Percentiles rank a stretch among this genome's conserved stretches.
phyloP scores from a whole-genome alignment of 2,329 filamentous ascomycete species.

The Diaporthe longicolla region DNA sequence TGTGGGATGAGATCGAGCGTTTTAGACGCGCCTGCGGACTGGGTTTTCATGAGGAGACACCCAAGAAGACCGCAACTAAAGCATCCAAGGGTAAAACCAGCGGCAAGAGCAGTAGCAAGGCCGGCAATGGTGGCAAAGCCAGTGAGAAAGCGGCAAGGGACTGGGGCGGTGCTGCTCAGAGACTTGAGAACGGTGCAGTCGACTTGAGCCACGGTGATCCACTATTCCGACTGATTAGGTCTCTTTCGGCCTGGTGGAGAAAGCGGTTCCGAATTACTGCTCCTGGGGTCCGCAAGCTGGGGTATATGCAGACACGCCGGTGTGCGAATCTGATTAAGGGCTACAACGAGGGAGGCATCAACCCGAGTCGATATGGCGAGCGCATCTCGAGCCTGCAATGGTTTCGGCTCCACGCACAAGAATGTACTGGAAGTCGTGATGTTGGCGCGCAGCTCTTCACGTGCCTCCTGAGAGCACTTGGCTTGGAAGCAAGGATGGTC shows the following conservation, averaged over 20 bases:
- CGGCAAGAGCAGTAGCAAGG: conserved; percentile 56
- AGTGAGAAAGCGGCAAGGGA: conserved; percentile 65
- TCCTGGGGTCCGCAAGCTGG: conserved; percentile 88
- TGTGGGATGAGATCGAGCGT: conserved; percentile 80
- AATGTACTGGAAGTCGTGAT: conserved; percentile 86
- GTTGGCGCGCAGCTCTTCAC: conserved; percentile 92
- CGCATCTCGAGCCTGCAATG: conserved; percentile 75
- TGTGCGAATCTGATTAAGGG: conserved; percentile 81
- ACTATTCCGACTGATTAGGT: conserved; percentile 80
- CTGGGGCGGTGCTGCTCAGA: conserved; percentile 79
- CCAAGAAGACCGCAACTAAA: conserved; percentile 53
- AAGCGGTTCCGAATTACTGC: conserved; percentile 83
- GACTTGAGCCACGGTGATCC: conserved; percentile 90
- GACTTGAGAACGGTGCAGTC: conserved; percentile 77
- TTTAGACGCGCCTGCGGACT: conserved; percentile 80
- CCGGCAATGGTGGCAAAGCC: conserved; percentile 53
- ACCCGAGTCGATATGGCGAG: conserved; percentile 81
- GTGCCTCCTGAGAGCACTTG: conserved; percentile 83
- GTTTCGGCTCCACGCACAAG: conserved; percentile 77
- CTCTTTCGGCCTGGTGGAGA: conserved; percentile 89
- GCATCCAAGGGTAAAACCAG: conserved; percentile 50
- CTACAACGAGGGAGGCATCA: conserved; percentile 73
- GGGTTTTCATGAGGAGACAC: conserved; percentile 48
- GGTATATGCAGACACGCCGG: conserved; percentile 84
- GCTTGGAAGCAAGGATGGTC: conserved; percentile 86